Evolutionary conservation across 2,329 filamentous ascomycete species (phyloP), one percentile per base, ranked within the genome.

Genomic region (Helotiales sp.): DNA sequence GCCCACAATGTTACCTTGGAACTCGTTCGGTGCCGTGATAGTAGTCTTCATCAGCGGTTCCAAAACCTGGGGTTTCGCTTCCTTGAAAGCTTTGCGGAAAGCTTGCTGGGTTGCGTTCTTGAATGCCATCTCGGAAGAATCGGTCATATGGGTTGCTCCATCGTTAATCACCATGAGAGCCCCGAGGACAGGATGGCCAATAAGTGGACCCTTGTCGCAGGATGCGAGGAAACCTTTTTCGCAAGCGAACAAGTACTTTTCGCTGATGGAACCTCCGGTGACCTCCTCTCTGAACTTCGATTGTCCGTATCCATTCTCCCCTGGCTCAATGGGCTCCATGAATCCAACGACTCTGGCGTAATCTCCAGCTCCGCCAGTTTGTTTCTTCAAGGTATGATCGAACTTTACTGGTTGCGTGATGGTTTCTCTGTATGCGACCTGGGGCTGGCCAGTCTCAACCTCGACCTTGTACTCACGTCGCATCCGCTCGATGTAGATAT

Each of bases 1-100:
- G 69, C 92, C 93, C 55, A 98, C 90, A 64, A 99, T 89, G 72
- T 91, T 93, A 71, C 95, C 95, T 77, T 99, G 95, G 81, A 98
- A 99, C 80, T 99, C 95, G 70, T 90, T 91, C 47, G 95, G 95
- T 0, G 95, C 93, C 30, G 92, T 96, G 69, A 99, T 92, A 60
- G 92, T 93, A 0, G 92, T 97, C 83, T 97, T 98, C 95, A 99
- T 99, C 54, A 99, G 78, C 5, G 95, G 95, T 76, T 99, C 95
- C 33, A 99, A 85, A 9, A 99, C 87, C 68, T 91, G 84, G 2
- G 93, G 93, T 52, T 86, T 84, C 31, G 88, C 91, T 12, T 90
- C 85, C 59, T 82, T 80, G 78, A 99, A 98, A 17, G 91, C 89
- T 77, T 97, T 96, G 67, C 90, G 87, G 87, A 99, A 99, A 25